Conservation (phyloP, 2,329 filamentous ascomycete species). For the Aspergillus pseudotamarii region DNA sequence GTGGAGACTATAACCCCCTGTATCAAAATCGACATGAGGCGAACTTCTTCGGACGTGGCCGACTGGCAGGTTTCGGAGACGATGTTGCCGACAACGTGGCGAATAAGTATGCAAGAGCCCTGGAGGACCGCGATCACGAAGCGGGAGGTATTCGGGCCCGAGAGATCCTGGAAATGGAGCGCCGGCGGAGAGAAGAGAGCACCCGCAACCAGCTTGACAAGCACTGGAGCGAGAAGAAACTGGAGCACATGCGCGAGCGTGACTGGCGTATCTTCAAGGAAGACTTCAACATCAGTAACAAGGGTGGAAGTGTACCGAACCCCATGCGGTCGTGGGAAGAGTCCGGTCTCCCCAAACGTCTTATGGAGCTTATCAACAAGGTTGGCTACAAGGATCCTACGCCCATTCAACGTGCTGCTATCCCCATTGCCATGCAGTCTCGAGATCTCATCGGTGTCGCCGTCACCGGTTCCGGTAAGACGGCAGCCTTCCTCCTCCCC, state of each 20-base stretch:
- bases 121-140: constrained; percentile 75
- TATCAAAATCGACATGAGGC: constrained; percentile 70
- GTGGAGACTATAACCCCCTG: constrained; percentile 76
- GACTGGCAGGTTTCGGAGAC: constrained; percentile 67
- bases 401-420: constrained; percentile 89
- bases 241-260: constrained; percentile 92
- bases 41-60: constrained; percentile 70
- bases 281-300: constrained; percentile 94
- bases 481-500: constrained; percentile 89
- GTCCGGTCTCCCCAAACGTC: constrained; percentile 72
- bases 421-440: constrained; percentile 89
- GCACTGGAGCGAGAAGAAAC: constrained; percentile 92
- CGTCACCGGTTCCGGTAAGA: constrained; percentile 98
- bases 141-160: constrained; percentile 75
- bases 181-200: constrained; percentile 72
- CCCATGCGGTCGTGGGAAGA: constrained; percentile 96
- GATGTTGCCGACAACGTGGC: constrained; percentile 56
- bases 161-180: constrained; percentile 83
- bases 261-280: constrained; percentile 99
- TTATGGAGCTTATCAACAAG: constrained; percentile 78
- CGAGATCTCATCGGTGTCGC: constrained; percentile 98
- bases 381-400: constrained; percentile 93
- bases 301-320: constrained; percentile 88
- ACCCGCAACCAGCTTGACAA: constrained; percentile 77
- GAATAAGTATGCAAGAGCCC: constrained; percentile 64